Conservation (phyloP, 768 basidiomycete genomes). For the Calocera cornea region DNA sequence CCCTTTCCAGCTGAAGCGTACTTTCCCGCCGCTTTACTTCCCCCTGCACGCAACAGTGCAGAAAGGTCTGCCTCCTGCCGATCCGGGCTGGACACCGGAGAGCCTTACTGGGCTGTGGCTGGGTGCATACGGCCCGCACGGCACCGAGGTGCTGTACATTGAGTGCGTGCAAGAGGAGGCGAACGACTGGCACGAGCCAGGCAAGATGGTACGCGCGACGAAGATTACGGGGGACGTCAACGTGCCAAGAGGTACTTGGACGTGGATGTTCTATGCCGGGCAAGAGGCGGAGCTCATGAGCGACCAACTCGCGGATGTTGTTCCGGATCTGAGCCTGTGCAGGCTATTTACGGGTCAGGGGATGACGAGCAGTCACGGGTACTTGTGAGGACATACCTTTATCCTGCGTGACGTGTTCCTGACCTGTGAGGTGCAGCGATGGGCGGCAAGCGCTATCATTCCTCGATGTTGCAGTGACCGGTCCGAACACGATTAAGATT, state of each 20-base stretch:
- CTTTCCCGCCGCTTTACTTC: background rate
- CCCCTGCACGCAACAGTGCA: background rate
- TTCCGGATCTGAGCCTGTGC: background rate
- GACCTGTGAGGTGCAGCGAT: background rate
- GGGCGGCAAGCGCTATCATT: background rate
- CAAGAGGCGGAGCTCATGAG: background rate
- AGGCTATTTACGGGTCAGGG: background rate
- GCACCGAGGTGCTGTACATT: background rate
- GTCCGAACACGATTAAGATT: background rate
- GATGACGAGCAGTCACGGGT: conserved; percentile 5
- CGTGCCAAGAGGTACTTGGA: background rate
- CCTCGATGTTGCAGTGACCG: background rate
- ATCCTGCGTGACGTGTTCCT: background rate
- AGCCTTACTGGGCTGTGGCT: background rate
- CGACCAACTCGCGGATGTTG: background rate
- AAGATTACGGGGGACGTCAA: background rate
- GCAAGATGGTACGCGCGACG: conserved; percentile 1
- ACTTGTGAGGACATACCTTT: background rate
- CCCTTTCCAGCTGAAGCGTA: background rate
- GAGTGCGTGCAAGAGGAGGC: background rate
- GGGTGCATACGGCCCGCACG: background rate
- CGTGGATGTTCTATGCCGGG: background rate
- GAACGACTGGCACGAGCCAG: background rate
- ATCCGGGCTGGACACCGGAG: background rate
- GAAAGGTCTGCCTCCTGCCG: background rate